phyloP scores from a whole-genome alignment of 129 eudicot genomes.

The Artemisia argyi region DNA sequence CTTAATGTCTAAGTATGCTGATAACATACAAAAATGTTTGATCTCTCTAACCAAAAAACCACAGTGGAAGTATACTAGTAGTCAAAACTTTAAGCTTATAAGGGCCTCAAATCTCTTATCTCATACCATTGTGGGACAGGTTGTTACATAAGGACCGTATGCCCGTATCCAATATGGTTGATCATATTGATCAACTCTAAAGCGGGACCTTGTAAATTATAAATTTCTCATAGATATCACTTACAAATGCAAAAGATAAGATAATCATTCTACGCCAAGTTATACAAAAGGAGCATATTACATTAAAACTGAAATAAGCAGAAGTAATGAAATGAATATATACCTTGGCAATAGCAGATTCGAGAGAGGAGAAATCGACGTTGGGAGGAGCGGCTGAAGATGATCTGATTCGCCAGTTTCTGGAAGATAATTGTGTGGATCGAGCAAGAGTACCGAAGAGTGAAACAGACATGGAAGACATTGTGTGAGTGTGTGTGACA shows the following conservation, averaged over 20 bases:
- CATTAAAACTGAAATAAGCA: neutral
- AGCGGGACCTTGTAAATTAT: neutral
- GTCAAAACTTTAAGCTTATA: too few species aligned
- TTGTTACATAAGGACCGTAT: too few species aligned
- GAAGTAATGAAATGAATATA: neutral
- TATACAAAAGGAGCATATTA: neutral
- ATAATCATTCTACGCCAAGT: neutral
- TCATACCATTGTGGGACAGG: too few species aligned
- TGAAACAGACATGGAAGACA: constrained; percentile 32
- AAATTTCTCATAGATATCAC: constrained; percentile 12
- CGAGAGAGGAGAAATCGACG: constrained; percentile 57
- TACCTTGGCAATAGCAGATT: constrained; percentile 74
- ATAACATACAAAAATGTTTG: too few species aligned
- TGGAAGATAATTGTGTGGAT: constrained; percentile 24
- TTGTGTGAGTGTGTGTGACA: neutral
- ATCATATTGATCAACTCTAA: too few species aligned
- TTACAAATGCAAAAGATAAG: constrained; percentile 6
- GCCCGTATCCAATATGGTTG: too few species aligned
- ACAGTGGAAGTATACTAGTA: too few species aligned
- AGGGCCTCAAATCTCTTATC: too few species aligned
- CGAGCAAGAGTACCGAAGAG: constrained; percentile 21
- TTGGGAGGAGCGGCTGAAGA: constrained; percentile 60
- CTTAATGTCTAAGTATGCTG: too few species aligned
- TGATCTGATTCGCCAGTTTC: constrained; percentile 42
- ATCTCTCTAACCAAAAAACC: too few species aligned